Base-by-base conservation (phyloP, 2,329 filamentous ascomycete genomes). In the Beauveria sp. region DNA sequence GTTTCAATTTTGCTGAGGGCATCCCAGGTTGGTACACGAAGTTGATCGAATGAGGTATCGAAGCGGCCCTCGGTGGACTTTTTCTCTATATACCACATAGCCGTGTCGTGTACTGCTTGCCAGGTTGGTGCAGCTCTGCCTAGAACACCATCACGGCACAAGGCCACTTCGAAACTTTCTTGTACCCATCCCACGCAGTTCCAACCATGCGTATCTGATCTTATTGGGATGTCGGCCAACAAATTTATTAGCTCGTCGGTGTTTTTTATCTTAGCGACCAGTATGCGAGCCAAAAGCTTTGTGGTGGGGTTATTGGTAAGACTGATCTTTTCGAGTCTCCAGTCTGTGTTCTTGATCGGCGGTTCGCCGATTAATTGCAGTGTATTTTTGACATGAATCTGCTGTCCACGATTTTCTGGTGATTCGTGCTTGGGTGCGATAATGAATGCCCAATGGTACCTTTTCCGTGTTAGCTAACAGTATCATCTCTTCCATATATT, bases 131-230 rank as follows among this genome's bases (percentile, higher is more conserved):
- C 63, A 24, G 64, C 68, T 3, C 68, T 74, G 6, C 71, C 72
- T n/a, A 77, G 58, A 7, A 66, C 68, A 37, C 69, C 71, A 0
- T 59, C 58, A 63, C 76, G 72, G 9, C 61, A 57, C 55, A 67
- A 20, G 9, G 73, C 57, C 5, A 18, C 61, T 59, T 71, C 63
- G 37, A 78, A 63, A 3, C 75, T 76, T 64, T 79, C 75, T 61
- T 72, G 69, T 3, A 78, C 72, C 77, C 75, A 79, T 0, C 28
- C 63, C 0, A 78, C 73, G 66, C 76, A 79, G 61, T 77, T 78
- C 74, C 75, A 79, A n/a, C 68, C 70, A 14, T 64, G 59, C 28
- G 68, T 62, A 14, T 66, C 63, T 61, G 67, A 64, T 59, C 70
- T 65, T 46, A 76, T 63, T 41, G 71, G 72, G 2, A 67, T 71